phyloP scores from a whole-genome alignment of 2,329 filamentous ascomycete species.

The Botryosphaeria agaves region DNA sequence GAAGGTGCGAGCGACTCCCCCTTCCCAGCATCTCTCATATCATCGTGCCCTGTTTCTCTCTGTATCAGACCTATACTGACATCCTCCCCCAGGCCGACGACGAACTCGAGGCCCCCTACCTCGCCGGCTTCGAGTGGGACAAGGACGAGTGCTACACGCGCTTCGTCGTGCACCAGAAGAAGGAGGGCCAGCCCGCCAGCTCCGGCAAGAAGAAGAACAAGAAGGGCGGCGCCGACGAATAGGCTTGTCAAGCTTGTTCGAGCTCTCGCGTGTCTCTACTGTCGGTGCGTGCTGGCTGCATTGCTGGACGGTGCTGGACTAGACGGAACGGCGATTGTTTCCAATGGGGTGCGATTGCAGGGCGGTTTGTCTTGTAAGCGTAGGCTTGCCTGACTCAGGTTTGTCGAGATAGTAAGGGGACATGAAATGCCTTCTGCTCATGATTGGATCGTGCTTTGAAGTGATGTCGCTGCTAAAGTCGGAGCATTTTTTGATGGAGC shows the following conservation, averaged over 20 bases:
- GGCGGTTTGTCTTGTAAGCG: too few relatives aligned
- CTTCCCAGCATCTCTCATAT: background rate
- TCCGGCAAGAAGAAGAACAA: conserved; percentile 44
- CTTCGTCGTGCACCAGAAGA: conserved; percentile 72
- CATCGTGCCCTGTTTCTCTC: conserved; percentile 4
- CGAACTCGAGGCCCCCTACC: conserved; percentile 72
- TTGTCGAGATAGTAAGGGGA: too few relatives aligned
- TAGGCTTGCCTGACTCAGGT: too few relatives aligned
- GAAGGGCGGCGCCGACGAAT: conserved; percentile 13
- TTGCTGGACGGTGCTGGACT: too few relatives aligned
- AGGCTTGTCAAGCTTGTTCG: background rate
- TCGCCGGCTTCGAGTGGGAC: conserved; percentile 94
- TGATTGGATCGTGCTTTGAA: too few relatives aligned
- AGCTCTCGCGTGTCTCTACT: too few relatives aligned
- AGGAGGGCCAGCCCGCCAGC: conserved; percentile 39
- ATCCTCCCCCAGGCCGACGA: conserved; percentile 54
- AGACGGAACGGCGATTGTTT: too few relatives aligned
- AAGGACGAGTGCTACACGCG: conserved; percentile 80
- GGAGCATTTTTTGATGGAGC: too few relatives aligned
- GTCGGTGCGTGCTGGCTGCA: too few relatives aligned
- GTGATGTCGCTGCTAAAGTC: too few relatives aligned
- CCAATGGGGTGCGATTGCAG: too few relatives aligned
- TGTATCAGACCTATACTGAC: conserved; percentile 2
- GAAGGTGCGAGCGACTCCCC: conserved; percentile 56
- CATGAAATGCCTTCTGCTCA: too few relatives aligned